Evolutionary conservation across 148 eudicot genomes (phyloP).

Genomic region (Amaranthus cruentus): DNA sequence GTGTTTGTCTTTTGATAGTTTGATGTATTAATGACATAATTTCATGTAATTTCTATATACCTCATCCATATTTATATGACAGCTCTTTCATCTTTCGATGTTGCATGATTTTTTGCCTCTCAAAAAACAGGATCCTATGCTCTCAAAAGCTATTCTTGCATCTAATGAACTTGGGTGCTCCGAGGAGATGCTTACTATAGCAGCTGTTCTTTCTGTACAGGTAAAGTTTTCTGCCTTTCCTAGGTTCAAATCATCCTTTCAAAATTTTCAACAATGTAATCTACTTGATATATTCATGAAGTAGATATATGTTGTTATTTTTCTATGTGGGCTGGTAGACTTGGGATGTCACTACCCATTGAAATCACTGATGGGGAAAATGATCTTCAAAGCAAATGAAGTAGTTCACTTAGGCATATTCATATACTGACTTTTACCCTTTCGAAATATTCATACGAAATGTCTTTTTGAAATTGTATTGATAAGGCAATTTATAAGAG

Average conservation of each 20-base stretch:
- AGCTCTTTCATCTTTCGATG: neutral
- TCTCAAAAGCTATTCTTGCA: slow-evolving; percentile 84
- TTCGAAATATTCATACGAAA: neutral
- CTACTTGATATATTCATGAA: neutral
- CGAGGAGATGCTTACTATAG: slow-evolving; percentile 86
- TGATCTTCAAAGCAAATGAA: neutral
- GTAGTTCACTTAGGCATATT: neutral
- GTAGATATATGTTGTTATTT: neutral
- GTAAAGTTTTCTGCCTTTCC: slow-evolving; percentile 25
- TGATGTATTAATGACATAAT: too few species aligned
- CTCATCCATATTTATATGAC: neutral
- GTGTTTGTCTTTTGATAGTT: neutral
- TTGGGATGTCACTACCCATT: neutral
- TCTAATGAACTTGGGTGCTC: slow-evolving; percentile 80
- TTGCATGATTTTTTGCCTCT: neutral
- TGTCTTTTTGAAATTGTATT: neutral
- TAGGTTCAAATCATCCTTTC: neutral
- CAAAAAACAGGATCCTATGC: slow-evolving; percentile 75
- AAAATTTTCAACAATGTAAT: neutral
- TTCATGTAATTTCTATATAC: neutral
- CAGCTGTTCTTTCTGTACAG: slow-evolving; percentile 89
- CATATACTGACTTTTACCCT: too few species aligned
- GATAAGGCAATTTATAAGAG: neutral
- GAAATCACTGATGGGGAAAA: neutral
- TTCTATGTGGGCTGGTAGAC: neutral